Base-by-base conservation (phyloP, 345 rosid genomes). In the Dovyalis caffra region DNA sequence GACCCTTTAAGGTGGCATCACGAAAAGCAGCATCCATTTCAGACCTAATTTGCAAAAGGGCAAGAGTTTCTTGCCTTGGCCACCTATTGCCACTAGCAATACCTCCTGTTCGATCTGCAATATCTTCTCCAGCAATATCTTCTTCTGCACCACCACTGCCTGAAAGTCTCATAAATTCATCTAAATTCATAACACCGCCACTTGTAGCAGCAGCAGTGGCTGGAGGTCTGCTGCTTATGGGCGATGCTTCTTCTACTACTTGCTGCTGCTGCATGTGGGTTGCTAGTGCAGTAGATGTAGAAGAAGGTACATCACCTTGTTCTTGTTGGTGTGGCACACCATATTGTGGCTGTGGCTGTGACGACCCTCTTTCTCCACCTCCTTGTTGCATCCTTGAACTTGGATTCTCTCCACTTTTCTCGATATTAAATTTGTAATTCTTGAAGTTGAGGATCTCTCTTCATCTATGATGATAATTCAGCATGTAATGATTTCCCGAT, bases 51-150 rank as follows among this genome's bases (percentile, higher is more conserved):
- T 81, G 84, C 47, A 94, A 85, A 67, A 94, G 96, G 10, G 93
- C 93, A 40, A 90, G 79, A 21, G 98, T 92, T 76, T 94, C 97
- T 85, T 89, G 96, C 70, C 97, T 85, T 1, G 97, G 97, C 98
- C 98, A 94, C 79, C 98, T 78, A 47, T 87, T 94, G 33, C 97
- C 94, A 38, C 91, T 79, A 20, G 85, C 75, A 11, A 72, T 80
- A 29, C 87, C 88, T n/a, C 82, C 90, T 6, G 74, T 66, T 47
- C 79, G 82, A 9, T 84, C 96, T 38, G 85, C 92, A n/a, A n/a
- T n/a, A 6, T 78, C 88, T 26, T 78, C 88, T 0, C 74, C 86
- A 31, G 72, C 72, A 23, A 68, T 76, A 29, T 80, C 86, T 18
- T 68, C 81, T n/a, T 43, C 75, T 10, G 34, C 68, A 0, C 83